Percentiles rank a stretch among this genome's conserved stretches.
Conservation (phyloP, 2,329 filamentous ascomycete species). For the Trichoderma citrinoviride region DNA sequence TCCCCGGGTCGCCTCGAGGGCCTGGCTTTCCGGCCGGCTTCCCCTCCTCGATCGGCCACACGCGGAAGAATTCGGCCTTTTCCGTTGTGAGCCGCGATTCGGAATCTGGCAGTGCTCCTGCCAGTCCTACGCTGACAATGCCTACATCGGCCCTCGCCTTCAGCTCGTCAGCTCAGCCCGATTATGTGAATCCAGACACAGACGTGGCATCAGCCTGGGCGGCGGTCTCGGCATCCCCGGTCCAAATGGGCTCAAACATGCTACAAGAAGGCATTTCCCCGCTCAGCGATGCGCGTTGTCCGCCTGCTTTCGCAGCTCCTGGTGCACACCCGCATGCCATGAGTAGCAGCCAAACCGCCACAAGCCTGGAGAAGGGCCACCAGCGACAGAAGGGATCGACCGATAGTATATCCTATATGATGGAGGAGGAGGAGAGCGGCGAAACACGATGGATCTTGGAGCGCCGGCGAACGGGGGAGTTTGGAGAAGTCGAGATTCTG, state of each 20-base stretch:
- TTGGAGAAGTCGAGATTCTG: slow-evolving; percentile 62
- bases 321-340: slow-evolving; percentile 3
- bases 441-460: slow-evolving; percentile 68
- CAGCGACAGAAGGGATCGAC: slow-evolving; percentile 56
- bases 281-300: not conserved
- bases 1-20: slow-evolving; percentile 43
- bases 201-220: not conserved
- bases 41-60: slow-evolving; percentile 34
- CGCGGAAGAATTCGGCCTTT: slow-evolving; percentile 49
- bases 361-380: slow-evolving; percentile 40
- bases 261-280: slow-evolving; percentile 5
- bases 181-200: not conserved
- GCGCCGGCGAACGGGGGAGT: slow-evolving; percentile 62
- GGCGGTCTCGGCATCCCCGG: not conserved
- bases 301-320: not conserved
- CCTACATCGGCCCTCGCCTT: slow-evolving; percentile 30
- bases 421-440: slow-evolving; percentile 61
- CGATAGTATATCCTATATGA: slow-evolving; percentile 68
- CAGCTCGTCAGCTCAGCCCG: slow-evolving; percentile 2
- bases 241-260: not conserved
- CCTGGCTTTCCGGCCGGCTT: slow-evolving; percentile 17
- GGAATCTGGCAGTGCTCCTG: slow-evolving; percentile 45
- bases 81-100: slow-evolving; percentile 50
- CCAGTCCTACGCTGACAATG: slow-evolving; percentile 52
- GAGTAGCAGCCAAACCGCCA: not conserved